Conservation (phyloP, 148 eudicot species). For the Rhododendron kiyosumense region DNA sequence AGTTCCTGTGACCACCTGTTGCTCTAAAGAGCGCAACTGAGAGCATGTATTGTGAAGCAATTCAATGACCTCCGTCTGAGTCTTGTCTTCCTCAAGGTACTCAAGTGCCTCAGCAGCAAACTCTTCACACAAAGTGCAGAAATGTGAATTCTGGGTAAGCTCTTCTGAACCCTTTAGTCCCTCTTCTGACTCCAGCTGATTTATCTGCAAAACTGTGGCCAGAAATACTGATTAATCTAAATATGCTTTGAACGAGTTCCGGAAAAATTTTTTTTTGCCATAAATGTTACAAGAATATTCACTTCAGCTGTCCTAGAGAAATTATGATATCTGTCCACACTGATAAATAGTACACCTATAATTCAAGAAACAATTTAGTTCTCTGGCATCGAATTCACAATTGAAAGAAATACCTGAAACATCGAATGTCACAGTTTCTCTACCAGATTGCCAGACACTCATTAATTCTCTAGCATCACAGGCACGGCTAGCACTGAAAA, state of each 20-base stretch:
- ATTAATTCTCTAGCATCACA: slow-evolving; percentile 36
- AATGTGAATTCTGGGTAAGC: slow-evolving; percentile 21
- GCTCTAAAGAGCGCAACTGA: slow-evolving; percentile 38
- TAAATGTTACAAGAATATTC: background rate
- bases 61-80: slow-evolving; percentile 51
- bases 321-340: background rate
- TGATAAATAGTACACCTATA: background rate
- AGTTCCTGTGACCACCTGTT: slow-evolving; percentile 37
- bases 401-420: slow-evolving; percentile 23
- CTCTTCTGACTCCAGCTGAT: slow-evolving; percentile 10
- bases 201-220: slow-evolving; percentile 25
- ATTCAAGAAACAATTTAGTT: background rate
- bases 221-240: slow-evolving; percentile 1
- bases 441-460: background rate
- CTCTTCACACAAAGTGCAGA: slow-evolving; percentile 74
- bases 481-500: slow-evolving; percentile 28
- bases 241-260: background rate
- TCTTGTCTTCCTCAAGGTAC: slow-evolving; percentile 59
- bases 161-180: slow-evolving; percentile 23
- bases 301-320: background rate
- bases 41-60: slow-evolving; percentile 69
- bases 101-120: slow-evolving; percentile 49
- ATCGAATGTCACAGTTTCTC: slow-evolving; percentile 6
- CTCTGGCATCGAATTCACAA: background rate
- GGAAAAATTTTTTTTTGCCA: background rate